Evolutionary conservation across 371 early-diverging fungal species (phyloP).

Genomic region (Capillidium heterosporum): DNA sequence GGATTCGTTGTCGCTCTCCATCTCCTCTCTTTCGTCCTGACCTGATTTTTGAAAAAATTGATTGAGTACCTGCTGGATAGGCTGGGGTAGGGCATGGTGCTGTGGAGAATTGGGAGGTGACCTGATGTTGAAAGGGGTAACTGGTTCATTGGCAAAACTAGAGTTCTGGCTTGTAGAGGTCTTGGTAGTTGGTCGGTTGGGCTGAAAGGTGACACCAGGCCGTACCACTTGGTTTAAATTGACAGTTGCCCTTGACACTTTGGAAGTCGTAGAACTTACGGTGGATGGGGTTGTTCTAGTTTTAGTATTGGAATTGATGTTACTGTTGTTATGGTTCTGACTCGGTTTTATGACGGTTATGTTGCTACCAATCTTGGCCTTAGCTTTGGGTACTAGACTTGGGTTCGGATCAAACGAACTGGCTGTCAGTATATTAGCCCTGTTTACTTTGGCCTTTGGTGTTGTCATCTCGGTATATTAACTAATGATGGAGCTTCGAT

Average conservation of each 20-base stretch:
- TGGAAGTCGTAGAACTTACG: neutral
- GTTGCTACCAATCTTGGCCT: neutral
- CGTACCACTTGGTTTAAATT: neutral
- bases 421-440: neutral
- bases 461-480: no score
- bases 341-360: constrained; percentile 1
- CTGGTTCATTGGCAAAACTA: neutral
- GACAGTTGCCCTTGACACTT: neutral
- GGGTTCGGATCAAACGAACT: neutral
- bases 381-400: neutral
- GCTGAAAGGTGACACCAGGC: neutral
- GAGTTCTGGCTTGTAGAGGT: neutral
- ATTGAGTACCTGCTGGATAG: neutral
- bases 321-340: neutral
- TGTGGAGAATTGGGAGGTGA: neutral
- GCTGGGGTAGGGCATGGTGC: neutral
- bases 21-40: neutral
- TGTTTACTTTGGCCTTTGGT: neutral
- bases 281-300: no score
- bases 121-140: neutral
- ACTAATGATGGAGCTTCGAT: no score
- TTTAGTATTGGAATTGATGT: neutral
- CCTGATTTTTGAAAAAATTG: neutral
- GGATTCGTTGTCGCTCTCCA: neutral
- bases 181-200: neutral